Percentiles rank a stretch among this genome's conserved stretches.
These are phyloP conservation scores for Aspergillus hortae DNA, from an alignment of 2,329 filamentous ascomycete genomes.

Conservation along the genomic window DNA sequence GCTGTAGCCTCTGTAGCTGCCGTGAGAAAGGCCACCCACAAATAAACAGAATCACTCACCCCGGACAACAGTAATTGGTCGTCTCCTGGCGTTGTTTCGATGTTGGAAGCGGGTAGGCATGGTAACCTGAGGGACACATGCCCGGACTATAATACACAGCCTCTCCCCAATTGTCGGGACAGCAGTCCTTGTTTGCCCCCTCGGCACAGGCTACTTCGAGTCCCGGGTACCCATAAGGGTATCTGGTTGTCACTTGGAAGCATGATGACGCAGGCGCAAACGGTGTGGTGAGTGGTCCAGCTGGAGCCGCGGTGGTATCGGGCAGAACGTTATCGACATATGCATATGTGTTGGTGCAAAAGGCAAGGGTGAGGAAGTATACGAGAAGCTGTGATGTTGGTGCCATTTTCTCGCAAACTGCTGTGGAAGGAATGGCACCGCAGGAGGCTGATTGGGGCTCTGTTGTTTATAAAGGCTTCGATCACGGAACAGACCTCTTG, in stretches of 20 bases:
- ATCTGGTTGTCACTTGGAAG: not conserved
- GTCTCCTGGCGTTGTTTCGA: constrained; percentile 11
- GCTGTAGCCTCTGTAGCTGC: not conserved
- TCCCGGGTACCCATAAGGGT: not conserved
- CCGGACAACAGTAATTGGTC: constrained; percentile 12
- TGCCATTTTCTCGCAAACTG: not conserved
- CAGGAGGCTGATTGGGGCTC: too few species aligned
- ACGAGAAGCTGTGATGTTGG: not conserved
- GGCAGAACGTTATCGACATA: not conserved
- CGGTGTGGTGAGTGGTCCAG: constrained; percentile 9
- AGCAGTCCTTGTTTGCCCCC: constrained; percentile 9
- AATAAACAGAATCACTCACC: constrained; percentile 1
- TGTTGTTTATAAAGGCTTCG: too few species aligned
- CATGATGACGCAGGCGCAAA: constrained; percentile 12
- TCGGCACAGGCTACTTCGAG: constrained; percentile 9
- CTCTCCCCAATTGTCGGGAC: constrained; percentile 7
- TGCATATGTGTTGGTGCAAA: not conserved
- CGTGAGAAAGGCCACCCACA: not conserved
- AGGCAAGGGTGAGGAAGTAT: not conserved
- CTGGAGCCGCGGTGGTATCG: constrained; percentile 5
- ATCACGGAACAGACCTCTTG: too few species aligned
- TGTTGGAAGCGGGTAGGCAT: constrained; percentile 10
- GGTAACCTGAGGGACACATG: constrained; percentile 11
- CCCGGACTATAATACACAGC: constrained; percentile 15
- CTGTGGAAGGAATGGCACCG: too few species aligned